Conservation (phyloP, 1,139 yeast genomes). For the Geotrichum histeridarum region DNA sequence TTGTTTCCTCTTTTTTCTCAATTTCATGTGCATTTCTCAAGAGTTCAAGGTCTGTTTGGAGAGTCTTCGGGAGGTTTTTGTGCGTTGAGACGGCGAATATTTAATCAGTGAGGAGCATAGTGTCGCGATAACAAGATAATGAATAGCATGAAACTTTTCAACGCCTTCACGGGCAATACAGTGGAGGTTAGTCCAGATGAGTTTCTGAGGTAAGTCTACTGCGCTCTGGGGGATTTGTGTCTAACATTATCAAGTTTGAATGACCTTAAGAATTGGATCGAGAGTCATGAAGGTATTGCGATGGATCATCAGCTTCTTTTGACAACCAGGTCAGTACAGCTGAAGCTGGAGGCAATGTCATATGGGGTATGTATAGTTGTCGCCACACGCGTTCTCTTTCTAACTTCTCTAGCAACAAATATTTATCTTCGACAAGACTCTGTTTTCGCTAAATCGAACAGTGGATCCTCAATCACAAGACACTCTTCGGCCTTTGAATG, state of each 20-base stretch:
- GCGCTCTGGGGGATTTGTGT: neutral
- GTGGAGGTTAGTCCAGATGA: conserved; percentile 24
- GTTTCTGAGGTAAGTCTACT: conserved; percentile 24
- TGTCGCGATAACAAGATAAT: conserved; percentile 4
- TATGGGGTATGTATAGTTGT: conserved; percentile 23
- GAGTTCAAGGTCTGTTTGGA: neutral
- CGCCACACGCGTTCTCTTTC: neutral
- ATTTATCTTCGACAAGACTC: conserved; percentile 17
- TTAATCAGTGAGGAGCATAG: neutral
- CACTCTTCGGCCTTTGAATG: conserved; percentile 7
- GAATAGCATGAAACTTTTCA: conserved; percentile 25
- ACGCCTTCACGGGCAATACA: conserved; percentile 26
- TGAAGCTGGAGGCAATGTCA: conserved; percentile 30
- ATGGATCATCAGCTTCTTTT: conserved; percentile 31
- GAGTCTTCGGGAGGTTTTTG: neutral
- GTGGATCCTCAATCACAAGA: conserved; percentile 12
- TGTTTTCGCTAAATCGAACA: conserved; percentile 19
- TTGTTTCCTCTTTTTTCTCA: neutral
- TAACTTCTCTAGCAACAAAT: conserved; percentile 17
- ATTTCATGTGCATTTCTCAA: neutral
- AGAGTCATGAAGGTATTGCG: conserved; percentile 22
- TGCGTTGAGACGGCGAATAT: neutral
- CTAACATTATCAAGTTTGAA: conserved; percentile 21
- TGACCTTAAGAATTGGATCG: conserved; percentile 24
- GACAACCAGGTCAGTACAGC: conserved; percentile 30